Evolutionary conservation across 2,329 filamentous ascomycete species (phyloP).

Genomic region (Aspergillus vadensis): DNA sequence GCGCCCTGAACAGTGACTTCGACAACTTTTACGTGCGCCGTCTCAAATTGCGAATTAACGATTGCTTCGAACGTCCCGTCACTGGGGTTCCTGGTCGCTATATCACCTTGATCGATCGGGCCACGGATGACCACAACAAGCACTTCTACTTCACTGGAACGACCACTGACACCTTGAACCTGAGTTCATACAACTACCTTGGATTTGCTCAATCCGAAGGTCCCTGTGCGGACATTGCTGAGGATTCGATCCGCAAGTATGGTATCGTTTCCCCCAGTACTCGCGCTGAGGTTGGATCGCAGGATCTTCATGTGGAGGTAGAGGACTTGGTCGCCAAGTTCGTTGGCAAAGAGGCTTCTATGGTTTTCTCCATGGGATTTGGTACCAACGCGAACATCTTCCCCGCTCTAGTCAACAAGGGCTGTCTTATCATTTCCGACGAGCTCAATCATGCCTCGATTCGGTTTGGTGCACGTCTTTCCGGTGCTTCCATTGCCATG

Average conservation of each 20-base stretch:
- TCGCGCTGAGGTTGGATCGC: slow-evolving; percentile 79
- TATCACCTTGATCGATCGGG: slow-evolving; percentile 89
- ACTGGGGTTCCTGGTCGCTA: slow-evolving; percentile 92
- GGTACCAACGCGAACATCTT: slow-evolving; percentile 94
- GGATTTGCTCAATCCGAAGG: slow-evolving; percentile 97
- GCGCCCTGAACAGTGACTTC: slow-evolving; percentile 94
- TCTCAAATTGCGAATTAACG: slow-evolving; percentile 91
- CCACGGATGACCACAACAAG: slow-evolving; percentile 87
- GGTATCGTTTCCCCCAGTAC: slow-evolving; percentile 82
- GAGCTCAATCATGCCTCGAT: slow-evolving; percentile 98
- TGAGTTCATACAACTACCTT: slow-evolving; percentile 99
- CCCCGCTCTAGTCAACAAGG: slow-evolving; percentile 87
- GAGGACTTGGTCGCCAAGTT: slow-evolving; percentile 88
- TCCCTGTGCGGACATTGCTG: slow-evolving; percentile 89
- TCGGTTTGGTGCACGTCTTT: slow-evolving; percentile 89
- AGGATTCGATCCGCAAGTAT: slow-evolving; percentile 81
- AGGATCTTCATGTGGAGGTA: slow-evolving; percentile 84
- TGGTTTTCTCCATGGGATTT: slow-evolving; percentile 99
- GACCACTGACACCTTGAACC: slow-evolving; percentile 90
- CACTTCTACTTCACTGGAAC: slow-evolving; percentile 88
- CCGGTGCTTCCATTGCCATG: slow-evolving; percentile 89
- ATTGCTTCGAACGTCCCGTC: slow-evolving; percentile 90
- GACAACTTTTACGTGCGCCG: slow-evolving; percentile 97
- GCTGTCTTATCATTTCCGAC: slow-evolving; percentile 91
- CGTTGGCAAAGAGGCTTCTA: slow-evolving; percentile 89